Conservation (phyloP, 208 protist genomes). For the Trypanosoma scelopori region DNA sequence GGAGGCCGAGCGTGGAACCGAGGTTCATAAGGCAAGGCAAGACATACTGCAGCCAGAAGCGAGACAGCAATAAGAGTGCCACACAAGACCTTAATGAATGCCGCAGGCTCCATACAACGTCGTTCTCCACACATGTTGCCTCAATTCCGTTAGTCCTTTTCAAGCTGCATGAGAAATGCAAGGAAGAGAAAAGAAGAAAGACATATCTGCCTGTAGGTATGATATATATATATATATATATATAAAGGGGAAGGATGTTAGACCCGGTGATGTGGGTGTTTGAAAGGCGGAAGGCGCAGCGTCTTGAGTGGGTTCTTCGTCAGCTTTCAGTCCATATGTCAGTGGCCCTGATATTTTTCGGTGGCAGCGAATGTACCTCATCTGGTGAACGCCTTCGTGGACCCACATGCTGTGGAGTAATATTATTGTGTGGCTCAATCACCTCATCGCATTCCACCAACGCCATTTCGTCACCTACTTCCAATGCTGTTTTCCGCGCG, state of each 20-base stretch:
- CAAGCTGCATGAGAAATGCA: too few relatives aligned
- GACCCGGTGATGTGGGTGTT: too few relatives aligned
- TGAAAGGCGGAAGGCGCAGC: too few relatives aligned
- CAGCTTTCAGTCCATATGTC: constrained; percentile 20
- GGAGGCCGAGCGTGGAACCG: constrained; percentile 53
- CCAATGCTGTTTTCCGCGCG: constrained; percentile 42
- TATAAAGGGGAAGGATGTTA: neutral
- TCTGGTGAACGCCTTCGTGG: constrained; percentile 48
- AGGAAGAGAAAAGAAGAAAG: neutral
- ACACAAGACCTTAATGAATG: neutral
- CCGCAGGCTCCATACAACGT: too few relatives aligned
- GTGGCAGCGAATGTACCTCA: constrained; percentile 32
- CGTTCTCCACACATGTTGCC: too few relatives aligned
- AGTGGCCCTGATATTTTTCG: constrained; percentile 17
- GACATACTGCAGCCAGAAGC: neutral
- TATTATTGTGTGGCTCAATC: constrained; percentile 72
- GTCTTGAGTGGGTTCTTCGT: neutral
- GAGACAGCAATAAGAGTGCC: neutral
- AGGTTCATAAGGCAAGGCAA: constrained; percentile 23
- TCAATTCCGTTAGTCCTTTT: too few relatives aligned
- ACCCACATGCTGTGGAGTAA: constrained; percentile 54
- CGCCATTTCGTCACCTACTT: constrained; percentile 41
- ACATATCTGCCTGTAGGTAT: neutral
- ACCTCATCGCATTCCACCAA: constrained; percentile 39
- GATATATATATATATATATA: neutral